Evolutionary conservation across 768 basidiomycete genomes (phyloP).

Genomic region (Mycena amicta): DNA sequence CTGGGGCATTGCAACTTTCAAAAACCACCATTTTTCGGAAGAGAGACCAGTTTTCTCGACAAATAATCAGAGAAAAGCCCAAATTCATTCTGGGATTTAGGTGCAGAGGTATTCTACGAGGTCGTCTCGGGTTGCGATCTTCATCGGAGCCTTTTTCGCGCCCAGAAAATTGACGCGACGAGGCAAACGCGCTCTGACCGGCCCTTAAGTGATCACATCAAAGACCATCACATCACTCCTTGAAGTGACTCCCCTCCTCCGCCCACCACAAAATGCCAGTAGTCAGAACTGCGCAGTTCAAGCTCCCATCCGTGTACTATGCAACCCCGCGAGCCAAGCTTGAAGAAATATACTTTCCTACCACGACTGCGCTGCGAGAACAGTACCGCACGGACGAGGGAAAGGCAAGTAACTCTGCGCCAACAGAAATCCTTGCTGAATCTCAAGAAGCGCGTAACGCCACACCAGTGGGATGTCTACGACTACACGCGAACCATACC

Average conservation of each 20-base stretch:
- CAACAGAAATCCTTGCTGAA: not conserved
- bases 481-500: constrained; percentile 55
- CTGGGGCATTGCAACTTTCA: not conserved
- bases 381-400: constrained; percentile 36
- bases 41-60: not conserved
- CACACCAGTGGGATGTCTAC: constrained; percentile 64
- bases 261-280: constrained; percentile 15
- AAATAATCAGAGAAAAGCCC: not conserved
- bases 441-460: constrained; percentile 44
- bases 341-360: constrained; percentile 28
- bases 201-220: constrained; percentile 3
- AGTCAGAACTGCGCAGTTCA: constrained; percentile 8
- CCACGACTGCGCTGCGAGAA: constrained; percentile 28
- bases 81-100: not conserved
- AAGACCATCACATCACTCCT: not conserved
- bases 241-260: constrained; percentile 5
- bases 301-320: constrained; percentile 7
- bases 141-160: not conserved
- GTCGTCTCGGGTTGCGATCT: not conserved
- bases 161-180: not conserved
- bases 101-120: not conserved
- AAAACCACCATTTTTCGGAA: not conserved
- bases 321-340: not conserved
- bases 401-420: constrained; percentile 33
- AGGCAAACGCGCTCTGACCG: constrained; percentile 5